Evolutionary conservation across 352 stramenopile species (phyloP).

Genomic region (Phytophthora citricola): DNA sequence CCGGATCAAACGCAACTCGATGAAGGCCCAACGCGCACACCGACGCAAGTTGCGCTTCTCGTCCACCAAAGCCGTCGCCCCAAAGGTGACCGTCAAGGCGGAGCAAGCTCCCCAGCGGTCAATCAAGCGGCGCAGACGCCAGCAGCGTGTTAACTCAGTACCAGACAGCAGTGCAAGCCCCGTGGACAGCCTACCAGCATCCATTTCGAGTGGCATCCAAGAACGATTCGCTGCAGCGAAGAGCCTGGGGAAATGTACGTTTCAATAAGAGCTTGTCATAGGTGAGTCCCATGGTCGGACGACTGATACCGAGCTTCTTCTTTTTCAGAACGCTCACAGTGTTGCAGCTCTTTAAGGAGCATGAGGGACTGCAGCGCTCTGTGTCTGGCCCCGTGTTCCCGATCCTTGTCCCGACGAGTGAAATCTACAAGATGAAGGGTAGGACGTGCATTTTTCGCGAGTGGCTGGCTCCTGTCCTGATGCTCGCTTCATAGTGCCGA

Average conservation of each 20-base stretch:
- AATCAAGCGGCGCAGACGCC: conserved; percentile 32
- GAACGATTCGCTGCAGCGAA: conserved; percentile 47
- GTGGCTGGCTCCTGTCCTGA: conserved; percentile 6
- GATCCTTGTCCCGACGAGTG: conserved; percentile 57
- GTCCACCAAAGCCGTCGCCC: conserved; percentile 12
- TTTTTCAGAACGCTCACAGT: conserved; percentile 51
- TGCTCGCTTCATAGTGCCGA: conserved; percentile 46
- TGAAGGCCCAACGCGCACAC: conserved; percentile 30
- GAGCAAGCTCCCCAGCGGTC: conserved; percentile 3
- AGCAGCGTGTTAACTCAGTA: conserved; percentile 17
- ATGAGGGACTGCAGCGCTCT: conserved; percentile 47
- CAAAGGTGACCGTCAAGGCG: conserved; percentile 22
- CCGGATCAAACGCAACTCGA: conserved; percentile 23
- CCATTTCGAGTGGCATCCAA: conserved; percentile 45
- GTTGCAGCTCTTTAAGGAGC: conserved; percentile 71
- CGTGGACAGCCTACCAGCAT: conserved; percentile 23
- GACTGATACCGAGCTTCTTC: conserved; percentile 8
- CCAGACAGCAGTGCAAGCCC: neutral
- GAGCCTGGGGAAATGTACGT: conserved; percentile 61
- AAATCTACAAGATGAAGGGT: conserved; percentile 78
- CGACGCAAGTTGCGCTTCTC: conserved; percentile 40
- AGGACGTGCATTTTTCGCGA: conserved; percentile 14
- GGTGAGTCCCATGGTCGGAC: neutral
- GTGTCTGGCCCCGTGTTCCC: conserved; percentile 36
- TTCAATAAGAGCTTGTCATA: too few species aligned